Base-by-base conservation (phyloP, 2,329 filamentous ascomycete genomes). In the Botryosphaeria dothidea region DNA sequence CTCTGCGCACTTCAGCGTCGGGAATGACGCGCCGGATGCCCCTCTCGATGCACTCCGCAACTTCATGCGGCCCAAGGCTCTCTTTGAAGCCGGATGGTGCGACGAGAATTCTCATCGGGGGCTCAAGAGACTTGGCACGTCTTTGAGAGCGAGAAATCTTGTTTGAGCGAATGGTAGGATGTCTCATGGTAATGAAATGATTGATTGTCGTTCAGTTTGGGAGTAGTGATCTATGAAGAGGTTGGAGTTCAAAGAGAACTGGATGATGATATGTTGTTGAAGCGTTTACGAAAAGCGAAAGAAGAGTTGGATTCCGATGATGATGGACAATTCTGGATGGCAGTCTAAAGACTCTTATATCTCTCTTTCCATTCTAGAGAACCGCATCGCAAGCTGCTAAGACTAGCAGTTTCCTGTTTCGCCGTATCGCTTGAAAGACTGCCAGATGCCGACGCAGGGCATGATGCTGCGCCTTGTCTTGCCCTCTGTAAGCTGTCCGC, bases 71-170 rank as follows among this genome's bases (percentile, higher is more conserved):
- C 17, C 80, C 77, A 3, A 85, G 78, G 56, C 82, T 84, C 27
- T 84, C 83, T 66, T 85, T 85, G 76, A 85, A 85, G 2, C 83
- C 83, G 0, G 83, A 85, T 0, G 84, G 83, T 17, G 81, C 82
- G 41, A 85, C 77, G 56, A 85, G 77, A 25, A 85, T 75, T 36
- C 73, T 67, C 7, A 74, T 66, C 25, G 70, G 68, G 41, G 70
- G 68, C 21, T 66, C 70, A 27, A 63, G 60, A 2, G 25, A 29
- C 46, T 49, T 49, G 23, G 21, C 25, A 5, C 23, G 46, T 29
- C 15, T 49, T 19, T 15, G 7, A 19, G 52, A 27, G 31, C 19
- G 34, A 11, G 52, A n/a, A 8, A 29, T 1, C 13, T 38, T 41
- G 31, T n/a, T 57, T 2, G 31, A 38, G 19, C 21, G 34, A 27